Base-by-base conservation (phyloP, 352 stramenopile genomes). In the Phytophthora sojae region DNA sequence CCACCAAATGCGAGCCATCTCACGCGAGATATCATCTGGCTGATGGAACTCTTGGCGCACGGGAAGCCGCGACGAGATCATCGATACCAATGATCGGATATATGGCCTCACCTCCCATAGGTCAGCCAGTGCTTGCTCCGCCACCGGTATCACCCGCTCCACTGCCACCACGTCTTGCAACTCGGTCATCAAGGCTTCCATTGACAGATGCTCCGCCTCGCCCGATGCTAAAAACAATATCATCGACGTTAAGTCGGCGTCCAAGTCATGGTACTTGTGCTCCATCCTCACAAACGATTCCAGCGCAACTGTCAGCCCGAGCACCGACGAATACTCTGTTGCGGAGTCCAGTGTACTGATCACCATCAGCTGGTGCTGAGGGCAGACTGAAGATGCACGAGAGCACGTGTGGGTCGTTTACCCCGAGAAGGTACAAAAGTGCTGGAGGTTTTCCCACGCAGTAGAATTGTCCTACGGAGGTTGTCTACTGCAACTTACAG, bases 401-500 rank as follows among this genome's bases (percentile, higher is more conserved):
- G 11, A 47, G 39, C 39, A n/a, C 14, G 39, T 47, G 39, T 47
- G 39, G 39, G 39, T 47, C 39, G 39, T 47, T 47, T 45, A 47
- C 17, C 39, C 39, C 39, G 39, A 47, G 14, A 47, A 47, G 14
- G 14, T 14, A 47, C 14, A 47, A 17, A 47, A 21, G 39, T 47
- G 39, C 39, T 47, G 39, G 39, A 19, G 39, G 39, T 47, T 47
- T 47, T 21, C 39, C 39, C 39, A 47, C 39, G 39, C 14, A 47
- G 39, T 47, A 47, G 39, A 47, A 47, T 47, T 47, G 39, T 47
- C 39, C 39, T 47, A 47, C 39, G 39, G 39, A 47, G 39, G 39
- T 47, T 47, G 39, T 47, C 39, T 47, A 47, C 39, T 47, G 39
- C 39, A 47, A 47, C 39, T 21, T 47, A 47, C 39, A 47, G 12